Base-by-base conservation (phyloP, 176 grass and related monocot species). In the Miscanthus lutarioriparius region DNA sequence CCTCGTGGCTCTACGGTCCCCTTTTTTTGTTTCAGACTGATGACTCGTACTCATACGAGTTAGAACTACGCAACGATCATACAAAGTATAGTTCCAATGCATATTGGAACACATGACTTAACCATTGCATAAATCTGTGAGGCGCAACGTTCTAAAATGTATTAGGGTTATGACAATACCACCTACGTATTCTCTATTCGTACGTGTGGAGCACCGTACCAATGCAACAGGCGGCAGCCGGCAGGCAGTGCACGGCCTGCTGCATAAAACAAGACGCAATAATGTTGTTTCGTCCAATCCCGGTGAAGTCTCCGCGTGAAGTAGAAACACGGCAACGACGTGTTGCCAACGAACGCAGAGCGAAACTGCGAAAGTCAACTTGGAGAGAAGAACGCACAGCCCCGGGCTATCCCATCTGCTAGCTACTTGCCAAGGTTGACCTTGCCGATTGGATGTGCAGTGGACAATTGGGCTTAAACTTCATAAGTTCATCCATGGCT, bases 321-420 rank as follows among this genome's bases (percentile, higher is more conserved):
- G 54, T 77, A 77, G 41, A 40, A 27, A 37, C 36, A 62, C 22
- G 35, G 35, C 54, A 77, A 62, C 35, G 54, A 77, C 75, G 22
- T 77, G 75, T 40, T 77, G 53, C 32, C 53, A 62, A 62, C 7
- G n/a, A 40, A 10, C n/a, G 22, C 37, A 77, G 35, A 62, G 20
- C 33, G 26, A 77, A 77, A 62, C 53, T 77, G 20, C 33, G 26
- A 77, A 77, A 62, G 75, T 77, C 53, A 77, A 62, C 54, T 25
- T 62, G 35, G 51, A 76, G 49, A 37, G 19, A 56, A 13, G 6
- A 47, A 16, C 13, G 11, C 3, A 45, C 39, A 32, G 16, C 2
- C 32, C 1, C 36, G 4, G 64, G 32, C 7, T 20, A 33, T 35
- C 6, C 9, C 6, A 70, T n/a, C 36, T n/a, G 35, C 35, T 25